These are phyloP conservation scores for Fusarium dlaminii DNA, from an alignment of 2,329 filamentous ascomycete species.

Conservation along the genomic window DNA sequence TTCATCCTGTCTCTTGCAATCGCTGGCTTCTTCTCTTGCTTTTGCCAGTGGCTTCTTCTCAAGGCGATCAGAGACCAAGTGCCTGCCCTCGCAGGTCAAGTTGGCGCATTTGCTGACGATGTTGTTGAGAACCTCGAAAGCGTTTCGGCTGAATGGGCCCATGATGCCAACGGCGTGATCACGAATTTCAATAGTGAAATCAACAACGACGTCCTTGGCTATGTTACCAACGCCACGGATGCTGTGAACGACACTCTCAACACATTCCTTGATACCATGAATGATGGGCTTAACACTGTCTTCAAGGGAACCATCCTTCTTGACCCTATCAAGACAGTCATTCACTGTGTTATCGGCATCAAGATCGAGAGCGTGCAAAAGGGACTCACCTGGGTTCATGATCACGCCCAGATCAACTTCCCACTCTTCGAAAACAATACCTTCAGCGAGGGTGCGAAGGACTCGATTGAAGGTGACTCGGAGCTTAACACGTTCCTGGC, in stretches of 20 bases:
- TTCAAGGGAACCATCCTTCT: constrained; percentile 87
- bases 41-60: constrained; percentile 85
- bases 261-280: constrained; percentile 81
- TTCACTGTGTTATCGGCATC: constrained; percentile 86
- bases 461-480: constrained; percentile 66
- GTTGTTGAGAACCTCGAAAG: constrained; percentile 78
- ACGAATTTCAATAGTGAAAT: constrained; percentile 76
- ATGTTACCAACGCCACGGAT: constrained; percentile 84
- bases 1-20: constrained; percentile 85
- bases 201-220: constrained; percentile 86
- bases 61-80: constrained; percentile 77
- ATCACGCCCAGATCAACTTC: constrained; percentile 84
- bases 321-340: constrained; percentile 79
- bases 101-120: constrained; percentile 81
- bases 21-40: constrained; percentile 82
- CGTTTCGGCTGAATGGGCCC: constrained; percentile 80
- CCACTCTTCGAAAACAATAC: constrained; percentile 81
- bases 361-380: constrained; percentile 87
- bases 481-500: constrained; percentile 77
- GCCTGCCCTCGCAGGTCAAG: constrained; percentile 76
- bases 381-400: constrained; percentile 91
- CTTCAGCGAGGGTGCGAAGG: constrained; percentile 81
- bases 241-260: constrained; percentile 89
- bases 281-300: constrained; percentile 74
- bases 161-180: constrained; percentile 78